Conservation (phyloP, 139 green algal genomes). For the Chlamydomonas incerta region DNA sequence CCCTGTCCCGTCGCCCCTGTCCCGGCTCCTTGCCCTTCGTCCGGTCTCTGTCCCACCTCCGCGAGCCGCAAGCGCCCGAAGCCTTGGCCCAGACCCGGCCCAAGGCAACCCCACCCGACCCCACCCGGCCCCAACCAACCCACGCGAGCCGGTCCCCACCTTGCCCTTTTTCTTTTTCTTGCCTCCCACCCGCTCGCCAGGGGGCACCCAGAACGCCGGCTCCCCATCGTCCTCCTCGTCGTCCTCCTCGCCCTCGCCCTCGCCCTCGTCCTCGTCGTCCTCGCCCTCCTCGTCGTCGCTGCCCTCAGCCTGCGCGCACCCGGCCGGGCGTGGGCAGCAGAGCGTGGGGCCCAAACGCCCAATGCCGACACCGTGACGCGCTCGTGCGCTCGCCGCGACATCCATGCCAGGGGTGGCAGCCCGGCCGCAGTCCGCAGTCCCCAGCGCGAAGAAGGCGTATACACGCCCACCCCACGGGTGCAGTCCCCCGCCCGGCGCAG, state of each 20-base stretch:
- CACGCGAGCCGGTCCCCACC: too few species aligned
- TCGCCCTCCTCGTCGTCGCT: background rate
- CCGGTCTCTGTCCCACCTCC: background rate
- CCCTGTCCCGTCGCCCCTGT: too few species aligned
- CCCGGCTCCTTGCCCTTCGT: too few species aligned
- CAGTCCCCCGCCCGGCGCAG: too few species aligned
- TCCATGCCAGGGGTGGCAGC: too few species aligned
- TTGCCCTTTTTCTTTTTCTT: background rate
- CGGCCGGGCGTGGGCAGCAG: too few species aligned
- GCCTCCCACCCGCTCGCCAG: background rate
- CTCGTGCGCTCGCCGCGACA: too few species aligned
- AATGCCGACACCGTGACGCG: too few species aligned
- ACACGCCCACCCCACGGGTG: background rate
- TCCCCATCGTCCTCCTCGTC: background rate
- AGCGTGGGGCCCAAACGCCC: background rate
- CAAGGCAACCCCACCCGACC: background rate
- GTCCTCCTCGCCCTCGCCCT: background rate
- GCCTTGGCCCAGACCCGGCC: too few species aligned
- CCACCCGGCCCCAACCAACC: background rate
- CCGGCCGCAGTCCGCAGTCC: too few species aligned
- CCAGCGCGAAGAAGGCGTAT: too few species aligned
- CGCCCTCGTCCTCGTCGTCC: slow-evolving; percentile 3
- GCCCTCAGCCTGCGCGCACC: background rate
- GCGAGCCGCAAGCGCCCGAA: too few species aligned
- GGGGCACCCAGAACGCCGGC: slow-evolving; percentile 2